phyloP scores from a whole-genome alignment of 805 yeast genomes.

The Candida anglica region DNA sequence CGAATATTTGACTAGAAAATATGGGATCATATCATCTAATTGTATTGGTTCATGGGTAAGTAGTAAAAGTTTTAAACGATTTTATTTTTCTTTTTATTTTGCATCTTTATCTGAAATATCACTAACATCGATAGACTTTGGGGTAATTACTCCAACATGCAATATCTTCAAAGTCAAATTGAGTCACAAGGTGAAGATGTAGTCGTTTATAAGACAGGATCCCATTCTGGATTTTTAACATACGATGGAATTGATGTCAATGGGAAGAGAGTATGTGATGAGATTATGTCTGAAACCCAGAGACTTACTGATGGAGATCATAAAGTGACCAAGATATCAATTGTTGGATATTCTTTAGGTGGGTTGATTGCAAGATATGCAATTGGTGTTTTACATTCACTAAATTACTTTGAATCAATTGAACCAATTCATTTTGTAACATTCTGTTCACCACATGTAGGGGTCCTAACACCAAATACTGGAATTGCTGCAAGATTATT shows the following conservation, averaged over 20 bases:
- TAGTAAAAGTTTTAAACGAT: slow-evolving; percentile 13
- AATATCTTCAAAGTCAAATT: slow-evolving; percentile 51
- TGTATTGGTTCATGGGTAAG: slow-evolving; percentile 71
- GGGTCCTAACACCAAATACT: slow-evolving; percentile 49
- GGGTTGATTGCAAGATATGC: slow-evolving; percentile 40
- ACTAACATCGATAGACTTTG: slow-evolving; percentile 46
- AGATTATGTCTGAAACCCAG: slow-evolving; percentile 38
- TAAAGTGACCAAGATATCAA: slow-evolving; percentile 32
- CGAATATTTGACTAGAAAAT: too few species aligned
- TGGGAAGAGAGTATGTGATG: slow-evolving; percentile 70
- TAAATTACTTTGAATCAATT: slow-evolving; percentile 49
- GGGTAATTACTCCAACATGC: slow-evolving; percentile 72
- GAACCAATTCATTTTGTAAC: slow-evolving; percentile 56
- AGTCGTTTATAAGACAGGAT: slow-evolving; percentile 48
- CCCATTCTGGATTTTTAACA: slow-evolving; percentile 72
- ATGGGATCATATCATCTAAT: slow-evolving; percentile 66
- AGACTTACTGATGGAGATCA: slow-evolving; percentile 10
- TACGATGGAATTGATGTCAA: slow-evolving; percentile 87
- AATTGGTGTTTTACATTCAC: slow-evolving; percentile 47
- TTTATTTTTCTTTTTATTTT: slow-evolving; percentile 6
- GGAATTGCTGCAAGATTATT: slow-evolving; percentile 49
- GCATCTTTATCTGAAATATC: slow-evolving; percentile 4
- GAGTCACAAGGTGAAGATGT: slow-evolving; percentile 21
- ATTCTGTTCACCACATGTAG: slow-evolving; percentile 61
- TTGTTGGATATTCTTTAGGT: slow-evolving; percentile 41